These are phyloP conservation scores for Curvularia hawaiiensis DNA, from an alignment of 2,329 filamentous ascomycete species.

Conservation along the genomic window DNA sequence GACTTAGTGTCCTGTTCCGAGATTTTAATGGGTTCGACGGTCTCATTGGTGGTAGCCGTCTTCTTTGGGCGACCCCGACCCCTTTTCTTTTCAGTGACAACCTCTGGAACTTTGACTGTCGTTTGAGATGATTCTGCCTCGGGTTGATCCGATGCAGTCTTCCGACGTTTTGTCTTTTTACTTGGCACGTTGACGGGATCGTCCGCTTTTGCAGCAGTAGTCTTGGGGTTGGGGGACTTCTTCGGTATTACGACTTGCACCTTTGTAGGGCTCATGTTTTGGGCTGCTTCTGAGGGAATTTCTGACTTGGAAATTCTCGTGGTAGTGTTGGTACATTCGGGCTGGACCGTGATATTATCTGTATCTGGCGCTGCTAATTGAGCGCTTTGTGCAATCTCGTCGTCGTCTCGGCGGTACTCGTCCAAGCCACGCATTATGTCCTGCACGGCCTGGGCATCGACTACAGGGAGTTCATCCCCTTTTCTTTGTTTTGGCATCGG, in stretches of 20 bases:
- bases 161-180: conserved; percentile 31
- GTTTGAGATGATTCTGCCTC: conserved; percentile 6
- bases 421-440: conserved; percentile 12
- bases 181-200: conserved; percentile 1
- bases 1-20: conserved; percentile 5
- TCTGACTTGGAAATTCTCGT: background rate
- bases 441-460: conserved; percentile 9
- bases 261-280: conserved; percentile 20
- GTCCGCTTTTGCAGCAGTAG: conserved; percentile 5
- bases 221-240: conserved; percentile 13
- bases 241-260: conserved; percentile 35
- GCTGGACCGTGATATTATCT: background rate
- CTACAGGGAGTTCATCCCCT: background rate
- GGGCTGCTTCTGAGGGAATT: background rate
- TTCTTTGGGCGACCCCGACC: conserved; percentile 43
- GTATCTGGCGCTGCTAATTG: background rate
- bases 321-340: background rate
- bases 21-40: conserved; percentile 9
- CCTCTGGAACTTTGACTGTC: background rate
- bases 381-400: background rate
- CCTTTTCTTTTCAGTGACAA: conserved; percentile 31
- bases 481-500: conserved; percentile 5
- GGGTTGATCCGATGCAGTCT: conserved; percentile 24
- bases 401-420: conserved; percentile 11
- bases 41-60: conserved; percentile 5